Percentiles rank a stretch among this genome's conserved stretches.
Conservation (phyloP, 148 eudicot species). For the Persicaria tinctoria region DNA sequence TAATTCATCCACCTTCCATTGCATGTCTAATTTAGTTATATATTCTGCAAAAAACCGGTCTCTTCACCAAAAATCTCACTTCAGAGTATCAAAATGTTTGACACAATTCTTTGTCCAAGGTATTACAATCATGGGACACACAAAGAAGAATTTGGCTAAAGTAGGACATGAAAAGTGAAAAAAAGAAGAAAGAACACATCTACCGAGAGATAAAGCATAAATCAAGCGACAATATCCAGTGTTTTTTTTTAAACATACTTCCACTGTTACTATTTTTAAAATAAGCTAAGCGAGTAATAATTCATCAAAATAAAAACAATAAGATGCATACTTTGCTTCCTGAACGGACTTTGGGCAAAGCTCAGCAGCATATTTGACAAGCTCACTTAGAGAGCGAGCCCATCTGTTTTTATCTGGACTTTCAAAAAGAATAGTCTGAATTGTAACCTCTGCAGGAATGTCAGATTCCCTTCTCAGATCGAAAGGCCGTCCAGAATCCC, state of each 20-base stretch:
- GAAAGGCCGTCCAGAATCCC: constrained; percentile 66
- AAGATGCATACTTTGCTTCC: constrained; percentile 70
- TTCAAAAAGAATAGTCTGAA: constrained; percentile 84
- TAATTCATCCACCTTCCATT: background rate
- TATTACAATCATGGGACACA: background rate
- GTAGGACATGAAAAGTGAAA: background rate
- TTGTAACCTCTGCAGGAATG: constrained; percentile 83
- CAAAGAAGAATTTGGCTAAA: background rate
- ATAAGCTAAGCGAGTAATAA: no score
- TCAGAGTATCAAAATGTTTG: no score
- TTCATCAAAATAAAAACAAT: no score
- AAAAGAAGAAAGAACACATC: background rate
- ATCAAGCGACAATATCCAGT: background rate
- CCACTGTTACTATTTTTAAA: no score
- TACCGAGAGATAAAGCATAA: background rate
- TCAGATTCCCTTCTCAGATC: constrained; percentile 56
- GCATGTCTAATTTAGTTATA: background rate
- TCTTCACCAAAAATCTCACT: background rate
- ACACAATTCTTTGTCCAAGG: background rate
- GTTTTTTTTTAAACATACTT: background rate
- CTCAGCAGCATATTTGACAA: constrained; percentile 89
- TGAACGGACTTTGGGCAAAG: constrained; percentile 94
- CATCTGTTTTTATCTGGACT: constrained; percentile 95
- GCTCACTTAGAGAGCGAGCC: constrained; percentile 94
- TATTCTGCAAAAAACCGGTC: background rate